Evolutionary conservation across 495 filamentous ascomycete genomes (phyloP).

Genomic region (Xylaria flabelliformis): DNA sequence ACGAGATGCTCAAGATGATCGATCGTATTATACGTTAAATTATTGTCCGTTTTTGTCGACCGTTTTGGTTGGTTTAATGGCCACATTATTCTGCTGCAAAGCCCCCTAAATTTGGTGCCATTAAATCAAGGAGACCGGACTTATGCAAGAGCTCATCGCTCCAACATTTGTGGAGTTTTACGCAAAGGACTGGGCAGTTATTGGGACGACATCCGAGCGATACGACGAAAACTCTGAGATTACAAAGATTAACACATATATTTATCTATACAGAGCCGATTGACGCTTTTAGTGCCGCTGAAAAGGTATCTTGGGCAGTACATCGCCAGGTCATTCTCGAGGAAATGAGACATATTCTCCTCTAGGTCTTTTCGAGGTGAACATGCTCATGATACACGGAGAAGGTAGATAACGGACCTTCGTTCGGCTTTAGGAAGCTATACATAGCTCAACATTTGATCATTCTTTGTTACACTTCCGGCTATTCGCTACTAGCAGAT

Average conservation of each 20-base stretch:
- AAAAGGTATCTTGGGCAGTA: constrained; percentile 42
- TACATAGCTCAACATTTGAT: constrained; percentile 37
- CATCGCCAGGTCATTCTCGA: constrained; percentile 31
- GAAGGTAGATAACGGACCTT: constrained; percentile 39
- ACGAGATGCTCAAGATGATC: no score
- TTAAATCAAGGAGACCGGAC: no score
- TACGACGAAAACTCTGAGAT: not conserved
- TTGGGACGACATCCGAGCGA: not conserved
- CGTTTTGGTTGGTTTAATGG: no score
- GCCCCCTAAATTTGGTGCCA: no score
- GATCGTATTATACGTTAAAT: no score
- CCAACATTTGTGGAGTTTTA: constrained; percentile 38
- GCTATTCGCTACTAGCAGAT: not conserved
- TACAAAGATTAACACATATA: constrained; percentile 1
- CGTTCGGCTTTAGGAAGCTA: constrained; percentile 40
- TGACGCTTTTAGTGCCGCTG: constrained; percentile 18
- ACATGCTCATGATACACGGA: constrained; percentile 43
- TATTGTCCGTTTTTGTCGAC: no score
- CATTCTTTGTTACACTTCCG: constrained; percentile 17
- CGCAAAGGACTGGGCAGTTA: constrained; percentile 29
- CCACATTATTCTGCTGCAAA: no score
- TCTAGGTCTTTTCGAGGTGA: constrained; percentile 41
- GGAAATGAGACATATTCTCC: constrained; percentile 43
- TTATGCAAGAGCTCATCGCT: not conserved
- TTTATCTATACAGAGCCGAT: not conserved